Base-by-base conservation (phyloP, 2,329 filamentous ascomycete species). In the Colletotrichum australisinense region DNA sequence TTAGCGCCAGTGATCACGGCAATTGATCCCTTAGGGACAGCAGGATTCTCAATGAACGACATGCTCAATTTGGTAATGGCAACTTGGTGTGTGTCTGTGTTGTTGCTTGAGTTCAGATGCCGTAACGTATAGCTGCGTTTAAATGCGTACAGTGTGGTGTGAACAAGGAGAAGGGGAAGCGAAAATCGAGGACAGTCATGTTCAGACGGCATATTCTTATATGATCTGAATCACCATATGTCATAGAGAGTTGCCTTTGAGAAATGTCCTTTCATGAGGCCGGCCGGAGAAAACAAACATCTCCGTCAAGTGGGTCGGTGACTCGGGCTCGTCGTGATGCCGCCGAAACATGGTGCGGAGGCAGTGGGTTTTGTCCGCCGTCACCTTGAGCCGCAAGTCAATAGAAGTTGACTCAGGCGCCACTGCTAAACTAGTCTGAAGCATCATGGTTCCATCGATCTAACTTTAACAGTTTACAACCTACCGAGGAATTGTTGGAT, bases 1-100 rank as follows among this genome's bases (percentile, higher is more conserved):
- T 84, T 86, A 28, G 76, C 79, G 2, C 84, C 85, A 0, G 84
- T 87, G 1, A 87, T 78, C 0, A 87, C 80, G 16, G 86, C 78
- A 0, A 77, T 76, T 0, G 83, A 83, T 5, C 78, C 80, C 62
- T 78, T 73, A 9, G 77, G 69, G 8, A 80, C 76, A 38, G 76
- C 71, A n/a, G 67, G 67, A 3, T 75, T 64, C 0, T 56, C 62
- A 32, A 76, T 58, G 0, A 42, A 42, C 11, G 56, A 16, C 68
- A 70, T 70, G 6, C 42, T 46, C 28, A 11, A 9, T 2, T 8
- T n/a, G 8, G 14, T 4, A 8, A 16, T 16, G 19, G 16, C 3
- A 19, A 32, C 1, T 7, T 28, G 28, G 55, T 9, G 14, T 28
- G 55, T n/a, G 24, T 32, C 26, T 57, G 24, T 32, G 16, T 19